Evolutionary conservation across 495 filamentous ascomycete genomes (phyloP).

Genomic region (Tirmania nivea): DNA sequence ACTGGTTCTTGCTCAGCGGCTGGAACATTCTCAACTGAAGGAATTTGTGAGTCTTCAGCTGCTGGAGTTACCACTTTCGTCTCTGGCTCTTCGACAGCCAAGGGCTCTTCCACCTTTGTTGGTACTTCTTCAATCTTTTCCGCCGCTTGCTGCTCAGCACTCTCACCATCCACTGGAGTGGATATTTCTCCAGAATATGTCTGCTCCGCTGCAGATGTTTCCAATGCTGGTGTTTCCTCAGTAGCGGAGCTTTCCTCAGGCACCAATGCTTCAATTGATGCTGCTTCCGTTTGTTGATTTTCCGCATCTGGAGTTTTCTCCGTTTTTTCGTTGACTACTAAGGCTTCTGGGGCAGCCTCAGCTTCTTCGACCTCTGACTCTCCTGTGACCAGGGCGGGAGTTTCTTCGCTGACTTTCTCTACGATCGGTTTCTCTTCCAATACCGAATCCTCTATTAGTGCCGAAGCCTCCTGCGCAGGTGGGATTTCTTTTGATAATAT

Average conservation of each 20-base stretch:
- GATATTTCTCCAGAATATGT: not conserved
- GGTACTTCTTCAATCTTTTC: not conserved
- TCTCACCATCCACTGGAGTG: not conserved
- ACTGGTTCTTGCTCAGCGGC: not conserved
- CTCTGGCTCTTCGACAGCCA: not conserved
- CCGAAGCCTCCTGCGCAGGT: no score
- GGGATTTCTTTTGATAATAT: no score
- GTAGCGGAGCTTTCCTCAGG: not conserved
- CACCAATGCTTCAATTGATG: not conserved
- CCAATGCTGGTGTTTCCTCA: not conserved
- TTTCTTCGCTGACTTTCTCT: not conserved
- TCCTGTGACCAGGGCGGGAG: not conserved
- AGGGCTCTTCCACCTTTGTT: not conserved
- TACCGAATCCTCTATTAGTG: not conserved
- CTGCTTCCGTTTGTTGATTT: not conserved
- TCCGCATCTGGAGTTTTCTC: not conserved
- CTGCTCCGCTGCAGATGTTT: not conserved
- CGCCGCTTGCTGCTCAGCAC: not conserved
- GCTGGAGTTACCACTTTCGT: not conserved
- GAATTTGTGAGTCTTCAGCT: not conserved
- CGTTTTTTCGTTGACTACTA: no score
- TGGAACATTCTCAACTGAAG: not conserved
- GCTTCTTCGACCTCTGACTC: not conserved
- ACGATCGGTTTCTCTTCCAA: not conserved
- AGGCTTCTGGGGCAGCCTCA: not conserved